phyloP scores from a whole-genome alignment of 2,329 filamentous ascomycete genomes.

The Pseudogymnoascus sp. region DNA sequence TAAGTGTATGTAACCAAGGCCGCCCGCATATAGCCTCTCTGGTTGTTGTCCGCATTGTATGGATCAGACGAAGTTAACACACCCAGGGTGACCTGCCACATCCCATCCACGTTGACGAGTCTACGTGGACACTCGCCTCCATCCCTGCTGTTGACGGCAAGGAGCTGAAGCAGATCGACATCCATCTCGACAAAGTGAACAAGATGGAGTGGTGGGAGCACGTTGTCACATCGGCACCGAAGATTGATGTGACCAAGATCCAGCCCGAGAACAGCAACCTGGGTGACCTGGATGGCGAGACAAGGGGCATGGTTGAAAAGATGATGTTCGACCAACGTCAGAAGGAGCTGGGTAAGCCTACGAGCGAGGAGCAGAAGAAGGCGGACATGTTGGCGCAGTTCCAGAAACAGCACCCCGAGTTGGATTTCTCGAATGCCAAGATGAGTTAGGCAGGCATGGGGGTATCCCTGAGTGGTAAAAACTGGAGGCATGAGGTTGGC shows the following conservation, averaged over 20 bases:
- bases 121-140: constrained; percentile 82
- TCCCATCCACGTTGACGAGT: constrained; percentile 73
- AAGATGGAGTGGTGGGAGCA: constrained; percentile 99
- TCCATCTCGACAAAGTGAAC: constrained; percentile 92
- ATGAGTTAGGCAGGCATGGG: constrained; percentile 38
- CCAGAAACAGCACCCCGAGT: constrained; percentile 66
- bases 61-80: background rate
- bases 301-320: constrained; percentile 96
- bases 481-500: background rate
- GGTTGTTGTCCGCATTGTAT: background rate
- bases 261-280: constrained; percentile 86
- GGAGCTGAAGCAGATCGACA: constrained; percentile 59
- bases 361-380: constrained; percentile 94
- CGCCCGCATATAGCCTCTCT: background rate
- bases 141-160: constrained; percentile 49
- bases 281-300: constrained; percentile 89
- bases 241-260: constrained; percentile 94
- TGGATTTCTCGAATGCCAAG: constrained; percentile 66
- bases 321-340: constrained; percentile 99
- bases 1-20: constrained; percentile 51
- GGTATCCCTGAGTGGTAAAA: background rate
- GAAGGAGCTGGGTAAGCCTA: constrained; percentile 84
- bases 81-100: constrained; percentile 78
- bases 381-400: constrained; percentile 88
- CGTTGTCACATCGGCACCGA: constrained; percentile 76